Base-by-base conservation (phyloP, 2,329 filamentous ascomycete species). In the Didymella pomorum region DNA sequence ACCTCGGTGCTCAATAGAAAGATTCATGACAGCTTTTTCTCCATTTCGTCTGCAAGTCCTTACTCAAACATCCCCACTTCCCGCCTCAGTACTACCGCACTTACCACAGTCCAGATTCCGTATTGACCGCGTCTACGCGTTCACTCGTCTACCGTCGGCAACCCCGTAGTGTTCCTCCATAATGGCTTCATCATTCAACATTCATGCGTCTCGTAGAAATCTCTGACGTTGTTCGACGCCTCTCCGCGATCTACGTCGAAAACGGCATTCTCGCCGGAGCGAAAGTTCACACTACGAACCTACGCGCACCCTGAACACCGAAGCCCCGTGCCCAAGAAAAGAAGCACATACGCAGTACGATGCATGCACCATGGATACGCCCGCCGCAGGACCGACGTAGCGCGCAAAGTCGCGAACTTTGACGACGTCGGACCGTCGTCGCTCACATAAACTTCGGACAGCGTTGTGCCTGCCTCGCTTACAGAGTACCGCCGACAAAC, bases 1-100 rank as follows among this genome's bases (percentile, higher is more conserved):
- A 54, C 56, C 56, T 54, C 45, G 20, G 56, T 51, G 50, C 56
- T 51, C 56, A 58, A 58, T 58, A 58, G 50, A 58, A 58, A 58
- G 50, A 58, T 44, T 50, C 33, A 54, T 51, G 56, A 58, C 56
- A 52, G 45, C n/a, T 25, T 42, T 11, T 25, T 20, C 50, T 39
- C 21, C 33, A n/a, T 50, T 21, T 20, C 28, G 31, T 35, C 31
- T 53, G 31, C 46, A 23, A 28, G 18, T 16, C 37, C 49, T 49
- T 37, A 41, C 37, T 58, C 35, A 21, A 42, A n/a, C 18, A 12
- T 18, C 9, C 21, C 39, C 44, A 49, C 37, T 25, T 44, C 20
- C 20, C 26, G 45, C 20, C 26, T 39, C 42, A 26, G 35, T 55
- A 28, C n/a, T 43, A 39, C n/a, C 35, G 46, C 48, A 20, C 37